Evolutionary conservation across 2,329 filamentous ascomycete genomes (phyloP).

Genomic region (Talaromyces sp.): DNA sequence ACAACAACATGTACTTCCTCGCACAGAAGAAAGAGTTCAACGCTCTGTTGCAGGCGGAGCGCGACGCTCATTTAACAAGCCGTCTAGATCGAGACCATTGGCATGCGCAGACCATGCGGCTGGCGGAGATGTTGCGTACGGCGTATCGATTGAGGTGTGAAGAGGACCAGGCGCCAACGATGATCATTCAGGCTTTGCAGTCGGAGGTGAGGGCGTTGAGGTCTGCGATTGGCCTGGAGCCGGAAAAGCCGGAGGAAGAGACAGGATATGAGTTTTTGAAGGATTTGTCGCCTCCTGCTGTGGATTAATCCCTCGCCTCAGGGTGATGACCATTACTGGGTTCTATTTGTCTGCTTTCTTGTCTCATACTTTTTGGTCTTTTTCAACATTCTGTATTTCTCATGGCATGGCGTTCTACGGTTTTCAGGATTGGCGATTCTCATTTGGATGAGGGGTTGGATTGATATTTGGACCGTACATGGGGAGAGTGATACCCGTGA

Average conservation of each 20-base stretch:
- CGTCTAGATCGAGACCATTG: conserved; percentile 50
- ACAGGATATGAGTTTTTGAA: conserved; percentile 49
- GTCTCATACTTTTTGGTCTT: neutral
- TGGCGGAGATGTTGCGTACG: conserved; percentile 48
- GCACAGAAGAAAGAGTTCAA: conserved; percentile 49
- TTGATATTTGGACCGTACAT: neutral
- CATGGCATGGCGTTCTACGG: conserved; percentile 8
- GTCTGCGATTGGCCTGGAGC: conserved; percentile 47
- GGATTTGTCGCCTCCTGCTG: conserved; percentile 35
- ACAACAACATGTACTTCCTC: conserved; percentile 48
- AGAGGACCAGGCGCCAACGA: conserved; percentile 45
- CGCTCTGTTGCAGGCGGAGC: conserved; percentile 48
- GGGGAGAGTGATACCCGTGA: conserved; percentile 4
- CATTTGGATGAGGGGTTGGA: neutral
- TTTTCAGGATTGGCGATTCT: neutral
- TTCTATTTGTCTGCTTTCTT: neutral
- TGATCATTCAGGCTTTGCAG: conserved; percentile 46
- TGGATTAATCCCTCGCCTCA: conserved; percentile 24
- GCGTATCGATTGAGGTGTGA: conserved; percentile 48
- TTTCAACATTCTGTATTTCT: neutral
- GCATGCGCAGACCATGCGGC: conserved; percentile 47
- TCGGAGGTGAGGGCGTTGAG: conserved; percentile 49
- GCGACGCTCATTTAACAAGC: conserved; percentile 47
- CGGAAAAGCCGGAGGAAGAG: conserved; percentile 48
- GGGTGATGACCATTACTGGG: neutral